Percentiles rank a stretch among this genome's conserved stretches.
These are phyloP conservation scores for Rhexocercosporidium sp. DNA, from an alignment of 2,329 filamentous ascomycete species.

Conservation along the genomic window DNA sequence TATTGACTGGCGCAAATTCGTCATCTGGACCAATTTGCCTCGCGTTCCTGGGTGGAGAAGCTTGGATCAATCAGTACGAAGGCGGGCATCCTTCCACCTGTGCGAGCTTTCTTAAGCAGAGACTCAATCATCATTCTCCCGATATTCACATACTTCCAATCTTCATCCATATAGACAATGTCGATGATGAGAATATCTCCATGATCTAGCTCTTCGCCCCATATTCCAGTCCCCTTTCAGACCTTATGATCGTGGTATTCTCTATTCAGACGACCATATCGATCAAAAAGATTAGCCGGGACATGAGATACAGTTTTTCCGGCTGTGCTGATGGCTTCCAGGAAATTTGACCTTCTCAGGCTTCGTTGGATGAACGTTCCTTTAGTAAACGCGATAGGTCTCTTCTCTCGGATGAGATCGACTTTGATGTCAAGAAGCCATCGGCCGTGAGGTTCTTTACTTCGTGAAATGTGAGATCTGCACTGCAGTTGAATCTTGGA, in stretches of 20 bases:
- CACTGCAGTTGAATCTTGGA: not conserved
- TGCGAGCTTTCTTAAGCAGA: not conserved
- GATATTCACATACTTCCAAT: constrained; percentile 41
- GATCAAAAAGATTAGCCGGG: constrained; percentile 46
- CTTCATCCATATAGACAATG: constrained; percentile 23
- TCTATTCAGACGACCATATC: constrained; percentile 44
- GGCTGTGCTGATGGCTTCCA: not conserved
- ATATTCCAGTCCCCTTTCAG: constrained; percentile 39
- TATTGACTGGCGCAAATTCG: too few species aligned
- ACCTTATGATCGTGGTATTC: constrained; percentile 42
- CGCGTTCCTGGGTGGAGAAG: not conserved
- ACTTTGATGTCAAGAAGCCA: not conserved
- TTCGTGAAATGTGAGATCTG: not conserved
- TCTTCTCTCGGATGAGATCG: not conserved
- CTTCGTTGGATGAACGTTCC: not conserved
- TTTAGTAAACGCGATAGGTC: not conserved
- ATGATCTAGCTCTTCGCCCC: constrained; percentile 39
- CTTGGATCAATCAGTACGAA: not conserved
- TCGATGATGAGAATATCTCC: constrained; percentile 39
- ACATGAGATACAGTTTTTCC: constrained; percentile 24
- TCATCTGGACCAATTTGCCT: too few species aligned
- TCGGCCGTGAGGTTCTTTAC: not conserved
- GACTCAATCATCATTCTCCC: constrained; percentile 34
- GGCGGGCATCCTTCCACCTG: not conserved
- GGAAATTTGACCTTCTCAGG: not conserved